Conservation (phyloP, 192 early-diverging fungal genomes). For the Dimargaris cristalligena region DNA sequence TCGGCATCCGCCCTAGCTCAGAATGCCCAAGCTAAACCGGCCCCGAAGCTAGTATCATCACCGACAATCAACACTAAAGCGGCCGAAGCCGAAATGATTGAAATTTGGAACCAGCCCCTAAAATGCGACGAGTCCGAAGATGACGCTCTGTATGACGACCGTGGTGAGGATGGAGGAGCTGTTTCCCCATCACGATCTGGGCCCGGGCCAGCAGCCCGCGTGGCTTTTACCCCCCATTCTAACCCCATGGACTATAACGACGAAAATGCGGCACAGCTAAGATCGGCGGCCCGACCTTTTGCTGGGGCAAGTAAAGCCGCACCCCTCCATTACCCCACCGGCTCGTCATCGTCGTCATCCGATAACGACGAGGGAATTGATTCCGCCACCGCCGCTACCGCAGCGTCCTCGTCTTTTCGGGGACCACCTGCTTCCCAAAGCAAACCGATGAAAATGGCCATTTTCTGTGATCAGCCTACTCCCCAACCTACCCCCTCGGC, state of each 20-base stretch:
- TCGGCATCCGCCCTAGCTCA: too few relatives aligned
- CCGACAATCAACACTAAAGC: slow-evolving; percentile 10
- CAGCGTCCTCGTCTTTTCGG: neutral
- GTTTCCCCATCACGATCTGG: too few relatives aligned
- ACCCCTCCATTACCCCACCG: neutral
- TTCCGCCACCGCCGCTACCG: too few relatives aligned
- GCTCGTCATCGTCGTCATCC: neutral
- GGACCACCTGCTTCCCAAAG: neutral
- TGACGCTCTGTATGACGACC: too few relatives aligned
- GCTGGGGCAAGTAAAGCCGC: neutral
- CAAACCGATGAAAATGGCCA: neutral
- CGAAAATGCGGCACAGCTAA: neutral
- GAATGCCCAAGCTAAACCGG: too few relatives aligned
- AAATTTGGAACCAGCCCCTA: slow-evolving; percentile 11
- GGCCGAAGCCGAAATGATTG: slow-evolving; percentile 10
- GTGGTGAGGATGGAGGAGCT: too few relatives aligned
- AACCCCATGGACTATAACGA: neutral
- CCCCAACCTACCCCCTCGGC: neutral
- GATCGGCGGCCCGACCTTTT: neutral
- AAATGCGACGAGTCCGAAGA: slow-evolving; percentile 2
- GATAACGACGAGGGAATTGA: neutral
- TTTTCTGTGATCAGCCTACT: slow-evolving; percentile 3
- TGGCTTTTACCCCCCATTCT: too few relatives aligned
- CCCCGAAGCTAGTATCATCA: neutral
- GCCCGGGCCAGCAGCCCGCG: too few relatives aligned